phyloP scores from a whole-genome alignment of 495 filamentous ascomycete species.

The Viridothelium virens region DNA sequence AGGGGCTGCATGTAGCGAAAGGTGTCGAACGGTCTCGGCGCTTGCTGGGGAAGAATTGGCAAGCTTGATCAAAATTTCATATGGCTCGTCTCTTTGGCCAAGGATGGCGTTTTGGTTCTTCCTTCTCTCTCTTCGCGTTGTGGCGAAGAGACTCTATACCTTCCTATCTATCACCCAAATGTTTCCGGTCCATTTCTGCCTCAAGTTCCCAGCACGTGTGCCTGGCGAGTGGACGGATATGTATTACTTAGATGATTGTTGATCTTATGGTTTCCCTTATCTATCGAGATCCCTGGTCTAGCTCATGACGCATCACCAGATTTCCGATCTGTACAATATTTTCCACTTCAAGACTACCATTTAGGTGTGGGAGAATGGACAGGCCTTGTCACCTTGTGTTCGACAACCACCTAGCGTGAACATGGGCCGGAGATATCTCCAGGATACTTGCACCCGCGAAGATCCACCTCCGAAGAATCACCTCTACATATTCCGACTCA shows the following conservation, averaged over 20 bases:
- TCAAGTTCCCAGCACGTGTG: neutral
- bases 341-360: neutral
- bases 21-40: slow-evolving; percentile 7
- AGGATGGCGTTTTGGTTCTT: neutral
- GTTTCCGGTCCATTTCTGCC: neutral
- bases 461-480: no score
- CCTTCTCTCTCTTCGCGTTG: neutral
- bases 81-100: neutral
- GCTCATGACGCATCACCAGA: neutral
- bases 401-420: no score
- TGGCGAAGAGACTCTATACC: neutral
- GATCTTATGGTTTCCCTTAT: neutral
- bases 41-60: neutral
- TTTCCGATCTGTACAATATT: slow-evolving; percentile 1
- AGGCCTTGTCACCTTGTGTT: no score
- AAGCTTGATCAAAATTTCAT: neutral
- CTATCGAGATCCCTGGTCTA: neutral
- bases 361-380: no score
- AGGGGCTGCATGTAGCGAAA: neutral
- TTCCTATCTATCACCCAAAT: no score
- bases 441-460: no score
- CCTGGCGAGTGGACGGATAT: no score
- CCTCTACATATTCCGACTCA: no score
- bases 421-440: no score
- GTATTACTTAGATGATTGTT: neutral